Conservation (phyloP, 1,139 yeast species). For the Lodderomyces jiufengensis region DNA sequence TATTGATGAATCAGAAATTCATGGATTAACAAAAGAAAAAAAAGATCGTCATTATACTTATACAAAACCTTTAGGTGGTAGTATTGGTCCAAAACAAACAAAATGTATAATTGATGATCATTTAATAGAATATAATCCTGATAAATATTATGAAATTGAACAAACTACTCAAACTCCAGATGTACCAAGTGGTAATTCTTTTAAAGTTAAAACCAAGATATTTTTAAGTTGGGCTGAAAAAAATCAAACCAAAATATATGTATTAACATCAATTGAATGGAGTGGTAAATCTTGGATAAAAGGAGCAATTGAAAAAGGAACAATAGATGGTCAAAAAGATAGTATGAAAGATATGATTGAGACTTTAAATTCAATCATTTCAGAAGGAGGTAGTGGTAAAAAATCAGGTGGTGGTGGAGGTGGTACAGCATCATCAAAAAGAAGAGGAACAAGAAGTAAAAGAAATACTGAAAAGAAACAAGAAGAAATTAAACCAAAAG, state of each 20-base stretch:
- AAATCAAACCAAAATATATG: constrained; percentile 61
- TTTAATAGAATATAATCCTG: constrained; percentile 59
- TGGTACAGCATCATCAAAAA: constrained; percentile 16
- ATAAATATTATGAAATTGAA: constrained; percentile 53
- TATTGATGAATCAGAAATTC: constrained; percentile 49
- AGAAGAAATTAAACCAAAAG: constrained; percentile 7
- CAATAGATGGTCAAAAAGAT: constrained; percentile 84
- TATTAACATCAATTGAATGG: constrained; percentile 78
- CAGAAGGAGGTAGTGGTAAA: constrained; percentile 12
- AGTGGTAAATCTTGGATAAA: constrained; percentile 91
- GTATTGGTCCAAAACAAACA: constrained; percentile 95
- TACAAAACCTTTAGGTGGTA: constrained; percentile 72
- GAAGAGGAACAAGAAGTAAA: constrained; percentile 24
- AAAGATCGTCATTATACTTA: constrained; percentile 63
- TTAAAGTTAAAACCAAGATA: constrained; percentile 66
- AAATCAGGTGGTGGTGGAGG: constrained; percentile 10
- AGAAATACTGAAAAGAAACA: constrained; percentile 17
- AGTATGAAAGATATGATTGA: constrained; percentile 57
- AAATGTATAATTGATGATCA: constrained; percentile 75
- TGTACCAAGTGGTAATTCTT: constrained; percentile 89
- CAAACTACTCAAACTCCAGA: constrained; percentile 83
- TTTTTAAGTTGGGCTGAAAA: constrained; percentile 74
- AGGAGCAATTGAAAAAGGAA: constrained; percentile 87
- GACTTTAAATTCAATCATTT: constrained; percentile 51
- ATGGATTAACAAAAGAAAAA: constrained; percentile 30